phyloP scores from a whole-genome alignment of 768 basidiomycete genomes.

The Auriscalpium vulgare region DNA sequence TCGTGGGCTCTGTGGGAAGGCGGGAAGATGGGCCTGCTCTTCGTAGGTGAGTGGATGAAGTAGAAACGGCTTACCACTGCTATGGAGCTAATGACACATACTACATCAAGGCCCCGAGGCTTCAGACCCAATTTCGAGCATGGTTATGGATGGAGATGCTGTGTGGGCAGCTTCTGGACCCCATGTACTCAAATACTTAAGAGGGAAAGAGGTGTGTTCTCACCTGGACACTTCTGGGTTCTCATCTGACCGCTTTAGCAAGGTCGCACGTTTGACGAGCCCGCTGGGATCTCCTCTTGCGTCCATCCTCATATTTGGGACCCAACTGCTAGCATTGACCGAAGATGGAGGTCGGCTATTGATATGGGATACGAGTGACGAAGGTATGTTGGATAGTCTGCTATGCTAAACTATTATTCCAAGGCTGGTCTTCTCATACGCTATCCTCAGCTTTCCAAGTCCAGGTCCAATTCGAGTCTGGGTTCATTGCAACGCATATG shows the following conservation, averaged over 20 bases:
- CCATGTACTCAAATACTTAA: constrained; percentile 65
- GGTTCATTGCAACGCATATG: constrained; percentile 78
- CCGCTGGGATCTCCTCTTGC: constrained; percentile 54
- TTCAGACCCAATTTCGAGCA: constrained; percentile 58
- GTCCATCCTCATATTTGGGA: constrained; percentile 72
- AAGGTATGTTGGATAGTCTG: constrained; percentile 35
- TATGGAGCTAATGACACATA: background rate
- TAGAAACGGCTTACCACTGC: constrained; percentile 1
- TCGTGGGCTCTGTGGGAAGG: constrained; percentile 98
- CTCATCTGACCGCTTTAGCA: constrained; percentile 2
- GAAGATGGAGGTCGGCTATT: constrained; percentile 73
- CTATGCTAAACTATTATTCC: background rate
- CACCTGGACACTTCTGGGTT: background rate
- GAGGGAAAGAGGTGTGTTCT: constrained; percentile 76
- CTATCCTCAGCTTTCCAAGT: constrained; percentile 27
- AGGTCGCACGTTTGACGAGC: constrained; percentile 56
- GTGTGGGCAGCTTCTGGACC: constrained; percentile 75
- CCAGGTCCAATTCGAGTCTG: constrained; percentile 70
- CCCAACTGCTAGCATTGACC: constrained; percentile 69
- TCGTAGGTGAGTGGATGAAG: constrained; percentile 67
- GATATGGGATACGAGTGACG: constrained; percentile 61
- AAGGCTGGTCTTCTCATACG: constrained; percentile 11
- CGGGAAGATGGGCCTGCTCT: constrained; percentile 83
- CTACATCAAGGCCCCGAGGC: constrained; percentile 67
- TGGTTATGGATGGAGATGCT: constrained; percentile 79